phyloP scores from a whole-genome alignment of 148 eudicot genomes.

The Arbutus unedo region DNA sequence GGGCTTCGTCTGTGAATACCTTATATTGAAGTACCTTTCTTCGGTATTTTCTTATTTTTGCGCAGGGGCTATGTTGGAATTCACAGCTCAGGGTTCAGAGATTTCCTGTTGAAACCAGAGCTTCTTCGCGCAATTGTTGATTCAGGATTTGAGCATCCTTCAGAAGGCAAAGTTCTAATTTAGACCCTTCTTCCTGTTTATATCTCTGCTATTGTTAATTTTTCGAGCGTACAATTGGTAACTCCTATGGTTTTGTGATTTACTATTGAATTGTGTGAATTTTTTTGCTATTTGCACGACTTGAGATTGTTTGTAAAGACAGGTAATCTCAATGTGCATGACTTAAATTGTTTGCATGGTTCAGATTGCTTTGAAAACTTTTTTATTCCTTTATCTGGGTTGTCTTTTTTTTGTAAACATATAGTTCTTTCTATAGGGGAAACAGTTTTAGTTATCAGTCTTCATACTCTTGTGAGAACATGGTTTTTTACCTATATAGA shows the following conservation, averaged over 20 bases:
- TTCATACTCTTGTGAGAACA: not conserved
- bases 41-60: not conserved
- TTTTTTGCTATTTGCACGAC: not conserved
- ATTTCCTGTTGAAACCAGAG: slow-evolving; percentile 61
- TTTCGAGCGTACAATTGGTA: not conserved
- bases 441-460: not conserved
- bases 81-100: slow-evolving; percentile 67
- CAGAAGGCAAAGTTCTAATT: slow-evolving; percentile 44
- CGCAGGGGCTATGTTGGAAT: slow-evolving; percentile 62
- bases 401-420: not conserved
- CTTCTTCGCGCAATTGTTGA: slow-evolving; percentile 64
- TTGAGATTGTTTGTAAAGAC: not conserved
- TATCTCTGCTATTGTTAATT: not conserved
- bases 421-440: not conserved
- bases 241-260: not conserved
- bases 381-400: not conserved
- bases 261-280: not conserved
- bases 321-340: not conserved
- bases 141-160: slow-evolving; percentile 64
- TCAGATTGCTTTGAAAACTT: not conserved
- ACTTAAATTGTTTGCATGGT: not conserved
- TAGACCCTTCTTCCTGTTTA: not conserved
- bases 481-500: not conserved
- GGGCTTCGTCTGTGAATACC: not conserved
- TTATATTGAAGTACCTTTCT: not conserved